Conservation (phyloP, 768 basidiomycete species). For the Kwoniella sp. region DNA sequence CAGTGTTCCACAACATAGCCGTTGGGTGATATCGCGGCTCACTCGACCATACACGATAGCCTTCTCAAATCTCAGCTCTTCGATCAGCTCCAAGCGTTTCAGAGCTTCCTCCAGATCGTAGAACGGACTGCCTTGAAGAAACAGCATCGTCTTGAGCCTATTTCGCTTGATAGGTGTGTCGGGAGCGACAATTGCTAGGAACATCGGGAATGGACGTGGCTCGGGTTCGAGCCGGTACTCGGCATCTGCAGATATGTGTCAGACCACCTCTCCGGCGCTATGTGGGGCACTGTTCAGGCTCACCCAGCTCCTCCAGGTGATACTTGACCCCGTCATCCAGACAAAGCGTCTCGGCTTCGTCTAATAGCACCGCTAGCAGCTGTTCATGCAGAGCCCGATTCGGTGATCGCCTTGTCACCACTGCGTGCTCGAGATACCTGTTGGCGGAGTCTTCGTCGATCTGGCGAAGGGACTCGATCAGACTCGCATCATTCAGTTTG, state of each 20-base stretch:
- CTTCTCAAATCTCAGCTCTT: constrained; percentile 64
- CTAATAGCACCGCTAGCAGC: constrained; percentile 60
- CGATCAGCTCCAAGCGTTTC: constrained; percentile 55
- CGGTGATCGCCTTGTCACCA: constrained; percentile 65
- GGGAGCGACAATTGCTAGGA: constrained; percentile 78
- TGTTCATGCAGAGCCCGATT: constrained; percentile 64
- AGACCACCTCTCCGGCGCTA: background rate
- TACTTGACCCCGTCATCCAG: constrained; percentile 56
- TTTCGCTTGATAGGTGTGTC: constrained; percentile 67
- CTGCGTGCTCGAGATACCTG: constrained; percentile 74
- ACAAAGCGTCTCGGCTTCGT: constrained; percentile 26
- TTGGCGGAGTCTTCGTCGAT: constrained; percentile 62
- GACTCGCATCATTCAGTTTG: constrained; percentile 60
- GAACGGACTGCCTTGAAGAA: constrained; percentile 69
- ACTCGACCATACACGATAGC: constrained; percentile 80
- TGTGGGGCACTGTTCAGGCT: too few species aligned
- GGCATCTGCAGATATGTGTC: constrained; percentile 21
- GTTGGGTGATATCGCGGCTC: constrained; percentile 13
- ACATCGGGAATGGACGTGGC: constrained; percentile 52
- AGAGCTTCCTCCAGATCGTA: constrained; percentile 60
- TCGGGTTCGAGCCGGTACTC: constrained; percentile 36
- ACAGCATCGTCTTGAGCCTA: constrained; percentile 70
- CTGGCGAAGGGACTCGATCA: constrained; percentile 59
- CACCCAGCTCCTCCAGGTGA: constrained; percentile 48
- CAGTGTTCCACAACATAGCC: background rate